phyloP scores from a whole-genome alignment of 441 rosid genomes.

The Sinapis alba region DNA sequence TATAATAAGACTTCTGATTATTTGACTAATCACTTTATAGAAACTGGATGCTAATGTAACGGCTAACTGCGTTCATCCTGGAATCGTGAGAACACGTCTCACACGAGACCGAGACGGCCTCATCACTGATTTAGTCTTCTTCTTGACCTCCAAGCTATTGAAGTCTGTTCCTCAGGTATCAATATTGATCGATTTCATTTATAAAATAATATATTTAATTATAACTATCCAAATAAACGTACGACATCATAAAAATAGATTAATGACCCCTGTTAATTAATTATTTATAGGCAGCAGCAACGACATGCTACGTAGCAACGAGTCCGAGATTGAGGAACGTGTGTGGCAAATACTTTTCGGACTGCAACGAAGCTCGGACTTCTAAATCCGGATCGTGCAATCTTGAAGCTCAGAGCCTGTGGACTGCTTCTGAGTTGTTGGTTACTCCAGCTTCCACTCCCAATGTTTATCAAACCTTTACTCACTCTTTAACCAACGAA shows the following conservation, averaged over 20 bases:
- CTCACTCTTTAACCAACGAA: background rate
- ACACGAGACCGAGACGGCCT: conserved; percentile 91
- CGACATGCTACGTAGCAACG: conserved; percentile 79
- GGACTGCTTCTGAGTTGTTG: conserved; percentile 80
- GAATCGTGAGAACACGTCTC: conserved; percentile 86
- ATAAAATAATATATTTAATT: background rate
- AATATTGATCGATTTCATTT: background rate
- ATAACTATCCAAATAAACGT: background rate
- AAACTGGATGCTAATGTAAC: conserved; percentile 80
- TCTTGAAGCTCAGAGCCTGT: conserved; percentile 60
- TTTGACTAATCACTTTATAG: conserved; percentile 40
- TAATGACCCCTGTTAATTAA: background rate
- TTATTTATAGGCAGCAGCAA: conserved; percentile 88
- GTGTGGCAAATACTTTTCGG: conserved; percentile 77
- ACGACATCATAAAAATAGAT: background rate
- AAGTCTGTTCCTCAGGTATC: conserved; percentile 90
- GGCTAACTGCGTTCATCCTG: conserved; percentile 90
- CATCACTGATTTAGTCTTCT: conserved; percentile 74
- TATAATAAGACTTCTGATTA: background rate
- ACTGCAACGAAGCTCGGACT: conserved; percentile 74
- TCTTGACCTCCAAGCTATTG: conserved; percentile 79
- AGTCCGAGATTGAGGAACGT: conserved; percentile 56
- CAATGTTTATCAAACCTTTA: conserved; percentile 26
- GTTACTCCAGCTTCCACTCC: conserved; percentile 42
- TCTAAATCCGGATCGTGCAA: conserved; percentile 68